Evolutionary conservation across 1,139 yeast genomes (phyloP), one percentile per base, ranked within the genome.

Genomic region (Petasospora fabianii): DNA sequence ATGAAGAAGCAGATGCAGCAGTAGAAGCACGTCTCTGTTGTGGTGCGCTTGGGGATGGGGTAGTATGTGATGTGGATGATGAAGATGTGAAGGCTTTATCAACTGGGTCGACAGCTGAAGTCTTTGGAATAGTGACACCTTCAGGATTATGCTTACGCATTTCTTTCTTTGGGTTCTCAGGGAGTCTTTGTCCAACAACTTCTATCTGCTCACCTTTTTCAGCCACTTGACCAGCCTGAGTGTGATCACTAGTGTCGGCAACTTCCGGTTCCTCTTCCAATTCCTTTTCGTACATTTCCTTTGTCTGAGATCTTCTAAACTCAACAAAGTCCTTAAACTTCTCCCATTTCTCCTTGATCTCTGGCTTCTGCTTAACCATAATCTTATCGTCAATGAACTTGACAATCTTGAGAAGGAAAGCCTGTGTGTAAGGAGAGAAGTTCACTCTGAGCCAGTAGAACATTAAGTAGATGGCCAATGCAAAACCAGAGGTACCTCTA

Each of bases 381-480:
- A 63, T 42, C 33, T 56, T 54, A 27, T 51, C 48, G 43, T 64
- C 67, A 24, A 60, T 36, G 24, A 49, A 44, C 16, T 45, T 34
- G 13, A 63, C 41, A 5, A 58, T 15, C 33, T 53, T 58, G 31
- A 65, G 43, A 19, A 60, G 33, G 20, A 60, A 54, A 4, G 55
- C 55, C 44, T 65, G 69, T 4, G 64, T 58, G 39, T 64, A 65
- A 9, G 65, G 59, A 8, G 66, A 60, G 48, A 62, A 65, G 41
- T 63, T 63, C 30, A 83, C 61, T 62, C 87, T 74, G 50, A 84
- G 64, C 88, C 90, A 83, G 64, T 77, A 80, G 56, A 83, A 77
- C 41, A 73, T 60, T 42, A 70, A 54, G 58, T 79, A 80, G 36
- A 75, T 56, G 12, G 69, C 69, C 56, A 83, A 66, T 42, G 82